Conservation (phyloP, 2,329 filamentous ascomycete species). For the Aspergillus aculeatinus region DNA sequence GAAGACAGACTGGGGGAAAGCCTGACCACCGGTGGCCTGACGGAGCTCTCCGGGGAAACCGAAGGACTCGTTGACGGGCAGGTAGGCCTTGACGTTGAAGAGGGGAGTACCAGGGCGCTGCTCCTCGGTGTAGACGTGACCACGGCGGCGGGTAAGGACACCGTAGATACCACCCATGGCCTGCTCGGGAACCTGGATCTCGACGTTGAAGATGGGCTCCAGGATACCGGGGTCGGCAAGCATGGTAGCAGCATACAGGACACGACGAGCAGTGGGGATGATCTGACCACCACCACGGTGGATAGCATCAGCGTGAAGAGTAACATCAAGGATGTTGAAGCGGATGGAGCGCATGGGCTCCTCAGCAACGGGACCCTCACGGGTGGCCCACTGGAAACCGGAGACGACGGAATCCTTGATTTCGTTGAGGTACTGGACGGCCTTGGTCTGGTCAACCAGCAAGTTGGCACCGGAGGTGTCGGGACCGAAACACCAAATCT, state of each 20-base stretch:
- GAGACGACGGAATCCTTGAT: constrained; percentile 99
- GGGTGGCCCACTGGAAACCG: constrained; percentile 99
- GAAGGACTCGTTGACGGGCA: constrained; percentile 96
- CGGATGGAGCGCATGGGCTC: constrained; percentile 96
- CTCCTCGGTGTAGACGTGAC: constrained; percentile 98
- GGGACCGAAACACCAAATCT: constrained; percentile 99
- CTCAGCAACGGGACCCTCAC: constrained; percentile 95
- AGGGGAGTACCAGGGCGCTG: constrained; percentile 98
- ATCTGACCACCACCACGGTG: constrained; percentile 99
- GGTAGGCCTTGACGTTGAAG: constrained; percentile 98
- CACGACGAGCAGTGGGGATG: constrained; percentile 96
- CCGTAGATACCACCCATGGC: constrained; percentile 99
- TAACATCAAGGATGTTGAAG: constrained; percentile 99
- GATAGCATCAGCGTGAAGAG: constrained; percentile 98
- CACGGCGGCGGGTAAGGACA: constrained; percentile 95
- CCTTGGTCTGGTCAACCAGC: constrained; percentile 99
- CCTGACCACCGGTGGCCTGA: constrained; percentile 89
- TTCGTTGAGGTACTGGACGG: constrained; percentile 99
- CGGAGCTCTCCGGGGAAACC: constrained; percentile 98
- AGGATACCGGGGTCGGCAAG: constrained; percentile 87
- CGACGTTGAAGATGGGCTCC: constrained; percentile 98
- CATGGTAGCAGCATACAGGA: constrained; percentile 88
- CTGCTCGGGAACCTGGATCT: constrained; percentile 97
- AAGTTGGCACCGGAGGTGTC: constrained; percentile 98
- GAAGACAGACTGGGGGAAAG: constrained; percentile 98